Conservation (phyloP, 768 basidiomycete species). For the Leccinum sublutescens region DNA sequence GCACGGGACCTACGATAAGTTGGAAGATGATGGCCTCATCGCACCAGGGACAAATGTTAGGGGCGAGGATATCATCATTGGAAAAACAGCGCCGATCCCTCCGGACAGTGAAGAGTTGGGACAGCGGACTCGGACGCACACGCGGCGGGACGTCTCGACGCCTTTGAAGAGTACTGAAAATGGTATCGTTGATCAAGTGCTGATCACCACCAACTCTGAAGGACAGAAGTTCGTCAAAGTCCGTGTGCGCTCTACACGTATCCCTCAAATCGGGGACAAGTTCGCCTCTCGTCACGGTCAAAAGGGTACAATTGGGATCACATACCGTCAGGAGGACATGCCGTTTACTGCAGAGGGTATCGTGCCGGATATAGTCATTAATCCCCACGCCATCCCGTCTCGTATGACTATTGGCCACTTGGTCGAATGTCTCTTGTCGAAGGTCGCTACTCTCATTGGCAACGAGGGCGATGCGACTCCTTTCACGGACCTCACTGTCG, state of each 20-base stretch:
- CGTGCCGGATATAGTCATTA: conserved; percentile 96
- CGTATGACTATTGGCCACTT: conserved; percentile 99
- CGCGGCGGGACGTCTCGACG: conserved; percentile 93
- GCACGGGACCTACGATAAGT: conserved; percentile 97
- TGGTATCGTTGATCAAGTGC: conserved; percentile 95
- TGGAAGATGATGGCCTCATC: conserved; percentile 95
- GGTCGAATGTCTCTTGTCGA: conserved; percentile 96
- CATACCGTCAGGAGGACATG: conserved; percentile 99
- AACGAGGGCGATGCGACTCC: conserved; percentile 99
- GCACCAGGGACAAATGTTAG: conserved; percentile 92
- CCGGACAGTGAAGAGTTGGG: conserved; percentile 97
- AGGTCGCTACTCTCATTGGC: conserved; percentile 93
- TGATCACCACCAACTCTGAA: conserved; percentile 94
- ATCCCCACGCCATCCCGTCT: conserved; percentile 98
- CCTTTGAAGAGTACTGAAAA: conserved; percentile 97
- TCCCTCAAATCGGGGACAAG: conserved; percentile 98
- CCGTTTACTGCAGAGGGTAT: conserved; percentile 97
- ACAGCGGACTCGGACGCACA: conserved; percentile 90
- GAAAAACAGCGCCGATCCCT: conserved; percentile 96
- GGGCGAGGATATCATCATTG: conserved; percentile 99
- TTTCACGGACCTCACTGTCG: conserved; percentile 96
- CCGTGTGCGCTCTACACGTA: conserved; percentile 90
- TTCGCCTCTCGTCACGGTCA: conserved; percentile 99
- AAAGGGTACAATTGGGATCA: conserved; percentile 99
- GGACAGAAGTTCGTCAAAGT: conserved; percentile 99